Conservation (phyloP, 2,329 filamentous ascomycete species). For the Fusarium sp. region DNA sequence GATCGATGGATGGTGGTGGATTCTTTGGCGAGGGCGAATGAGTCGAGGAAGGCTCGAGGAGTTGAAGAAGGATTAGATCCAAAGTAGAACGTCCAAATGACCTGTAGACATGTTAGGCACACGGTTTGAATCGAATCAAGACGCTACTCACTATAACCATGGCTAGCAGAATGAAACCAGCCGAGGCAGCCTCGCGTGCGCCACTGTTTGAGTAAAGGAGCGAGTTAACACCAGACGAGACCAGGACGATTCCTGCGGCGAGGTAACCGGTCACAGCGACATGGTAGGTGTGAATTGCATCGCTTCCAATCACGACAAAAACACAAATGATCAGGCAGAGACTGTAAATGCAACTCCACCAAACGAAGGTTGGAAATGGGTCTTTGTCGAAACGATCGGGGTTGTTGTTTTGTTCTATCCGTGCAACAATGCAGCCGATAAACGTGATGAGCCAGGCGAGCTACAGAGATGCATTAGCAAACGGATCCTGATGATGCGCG, state of each 20-base stretch:
- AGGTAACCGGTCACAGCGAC: conserved; percentile 93
- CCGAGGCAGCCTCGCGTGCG: conserved; percentile 86
- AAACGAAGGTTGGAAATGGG: conserved; percentile 86
- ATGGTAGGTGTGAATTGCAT: conserved; percentile 89
- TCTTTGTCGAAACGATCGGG: conserved; percentile 34
- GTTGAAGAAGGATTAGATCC: conserved; percentile 90
- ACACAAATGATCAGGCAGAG: conserved; percentile 86
- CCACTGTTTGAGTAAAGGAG: conserved; percentile 83
- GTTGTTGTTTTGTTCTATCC: conserved; percentile 62
- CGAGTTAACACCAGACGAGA: conserved; percentile 87
- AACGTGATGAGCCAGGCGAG: conserved; percentile 96
- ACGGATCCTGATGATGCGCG: background rate
- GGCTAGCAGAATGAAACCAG: conserved; percentile 92
- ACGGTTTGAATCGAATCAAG: background rate
- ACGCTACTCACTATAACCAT: conserved; percentile 85
- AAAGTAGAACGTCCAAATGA: conserved; percentile 99
- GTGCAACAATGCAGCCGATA: conserved; percentile 84
- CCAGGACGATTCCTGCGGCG: conserved; percentile 84
- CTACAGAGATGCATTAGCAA: conserved; percentile 63
- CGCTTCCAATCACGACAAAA: conserved; percentile 85
- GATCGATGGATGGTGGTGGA: conserved; percentile 76
- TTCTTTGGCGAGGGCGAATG: conserved; percentile 94
- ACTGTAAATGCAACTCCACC: conserved; percentile 92
- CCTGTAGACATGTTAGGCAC: conserved; percentile 65
- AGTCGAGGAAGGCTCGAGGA: conserved; percentile 93